Evolutionary conservation across 345 rosid species (phyloP), one percentile per base, ranked within the genome.

Genomic region (Citrus medica): DNA sequence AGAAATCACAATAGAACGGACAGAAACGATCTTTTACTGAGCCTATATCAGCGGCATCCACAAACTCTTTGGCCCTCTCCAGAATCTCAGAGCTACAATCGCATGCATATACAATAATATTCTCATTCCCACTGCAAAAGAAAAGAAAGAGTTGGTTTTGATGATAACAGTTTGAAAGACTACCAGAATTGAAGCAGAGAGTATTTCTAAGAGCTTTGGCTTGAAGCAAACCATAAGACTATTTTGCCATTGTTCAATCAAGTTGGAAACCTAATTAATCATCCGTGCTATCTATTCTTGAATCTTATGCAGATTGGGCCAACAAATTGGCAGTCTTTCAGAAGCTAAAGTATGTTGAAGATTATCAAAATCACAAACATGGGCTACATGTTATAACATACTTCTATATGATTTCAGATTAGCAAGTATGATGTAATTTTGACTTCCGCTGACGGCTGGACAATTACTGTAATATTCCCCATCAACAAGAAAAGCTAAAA

Each of bases 41-140:
- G 6, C 35, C 69, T 76, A 78, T 46, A 25, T 80, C 51, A 67
- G 82, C 13, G 3, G 74, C 42, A 71, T 73, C 82, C 5, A 91
- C 78, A 79, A 82, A 89, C 79, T 87, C 93, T 81, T 86, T 87
- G 1, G 91, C 90, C 68, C 85, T 89, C 76, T 87, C 85, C 73
- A 95, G 96, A 79, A 91, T 92, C 77, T 91, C 92, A 51, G 80
- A 71, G 82, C 99, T 92, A 86, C 95, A 95, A 70, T 93, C 95
- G 7, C 97, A 95, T 73, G 99, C 97, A 78, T 93, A 92, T 35
- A 92, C 90, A 9, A 77, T 69, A 60, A 87, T 79, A 76, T 86
- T 86, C 83, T 85, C 85, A 78, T 82, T 87, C 64, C 94, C 94
- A 32, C 97, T 93, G 77, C 88, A 78, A 55, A 70, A 67, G 56